phyloP scores from a whole-genome alignment of 1,284 basidiomycete species.

The Marasmius tenuissimus region DNA sequence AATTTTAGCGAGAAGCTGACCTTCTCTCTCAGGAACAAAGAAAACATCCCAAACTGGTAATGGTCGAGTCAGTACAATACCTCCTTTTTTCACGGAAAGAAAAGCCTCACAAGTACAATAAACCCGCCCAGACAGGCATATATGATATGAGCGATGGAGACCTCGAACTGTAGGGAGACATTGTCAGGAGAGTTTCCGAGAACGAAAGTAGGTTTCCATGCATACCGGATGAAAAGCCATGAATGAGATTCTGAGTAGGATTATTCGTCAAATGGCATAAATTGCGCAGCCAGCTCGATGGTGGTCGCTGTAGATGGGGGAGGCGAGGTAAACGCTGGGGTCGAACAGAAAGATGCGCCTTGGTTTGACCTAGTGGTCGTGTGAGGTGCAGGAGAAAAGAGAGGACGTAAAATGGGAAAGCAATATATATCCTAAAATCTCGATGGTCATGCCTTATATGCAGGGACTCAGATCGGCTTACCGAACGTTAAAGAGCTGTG shows the following conservation, averaged over 20 bases:
- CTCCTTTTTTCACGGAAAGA: background rate
- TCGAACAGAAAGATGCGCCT: background rate
- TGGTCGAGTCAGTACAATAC: slow-evolving; percentile 1
- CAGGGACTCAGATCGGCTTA: background rate
- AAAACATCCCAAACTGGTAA: slow-evolving; percentile 88
- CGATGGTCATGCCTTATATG: background rate
- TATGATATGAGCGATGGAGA: slow-evolving; percentile 68
- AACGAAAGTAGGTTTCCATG: background rate
- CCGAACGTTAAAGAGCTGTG: background rate
- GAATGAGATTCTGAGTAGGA: background rate
- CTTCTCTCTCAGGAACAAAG: slow-evolving; percentile 88
- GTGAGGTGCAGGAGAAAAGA: background rate
- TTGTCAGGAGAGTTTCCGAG: background rate
- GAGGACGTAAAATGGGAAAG: background rate
- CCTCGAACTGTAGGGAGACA: slow-evolving; percentile 51
- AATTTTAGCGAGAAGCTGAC: slow-evolving; percentile 32
- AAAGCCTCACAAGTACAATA: slow-evolving; percentile 62
- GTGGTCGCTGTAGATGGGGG: background rate
- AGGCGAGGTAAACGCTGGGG: background rate
- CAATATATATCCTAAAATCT: background rate
- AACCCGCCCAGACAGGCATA: slow-evolving; percentile 87
- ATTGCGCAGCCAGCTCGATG: slow-evolving; percentile 1
- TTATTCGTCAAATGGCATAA: background rate
- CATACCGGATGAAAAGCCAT: background rate
- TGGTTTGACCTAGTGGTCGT: background rate